Evolutionary conservation across 768 basidiomycete genomes (phyloP), one percentile per base, ranked within the genome.

Genomic region (Pisolithus orientalis): DNA sequence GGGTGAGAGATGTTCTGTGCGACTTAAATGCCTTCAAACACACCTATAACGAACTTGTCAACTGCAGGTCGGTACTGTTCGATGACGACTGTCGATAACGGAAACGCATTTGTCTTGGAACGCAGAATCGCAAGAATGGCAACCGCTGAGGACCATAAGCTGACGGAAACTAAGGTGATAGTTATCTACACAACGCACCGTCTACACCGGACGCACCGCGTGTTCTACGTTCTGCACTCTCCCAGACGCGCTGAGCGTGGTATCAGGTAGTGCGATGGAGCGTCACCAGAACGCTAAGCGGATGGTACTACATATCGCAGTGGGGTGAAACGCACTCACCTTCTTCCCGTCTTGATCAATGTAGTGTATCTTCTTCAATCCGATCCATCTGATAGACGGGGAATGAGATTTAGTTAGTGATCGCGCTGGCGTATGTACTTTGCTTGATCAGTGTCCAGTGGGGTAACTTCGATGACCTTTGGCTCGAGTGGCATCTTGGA

Each of bases 61-160:
- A 93, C 76, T 0, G 94, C 91, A 0, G 95, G 93, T 25, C 95
- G 83, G 66, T 87, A 97, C 65, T 96, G 94, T 63, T 95, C 91
- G 59, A 96, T 83, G 57, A 97, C 74, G 50, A 95, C 78, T 4
- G 89, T 93, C 1, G 88, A 90, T 5, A 78, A 66, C 4, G 83
- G 83, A 60, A 91, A 92, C 3, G 80, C 77, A 54, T 79, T 75
- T 7, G 79, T 81, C 66, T 82, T 82, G 42, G 93, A 93, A 34
- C 80, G 79, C 43, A 97, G 74, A 27, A 96, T 70, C 13, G 91
- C 83, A 5, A 96, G 71, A 40, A 96, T 82, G 5, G 91, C 87
- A 10, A 97, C 94, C 48, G 84, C 94, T 93, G 56, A 16, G 9
- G 32, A 16, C 21, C 21, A 21, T 21, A 21, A 21, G 21, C 21